These are phyloP conservation scores for Grosmannia huntii DNA, from an alignment of 2,329 filamentous ascomycete species.

Conservation along the genomic window DNA sequence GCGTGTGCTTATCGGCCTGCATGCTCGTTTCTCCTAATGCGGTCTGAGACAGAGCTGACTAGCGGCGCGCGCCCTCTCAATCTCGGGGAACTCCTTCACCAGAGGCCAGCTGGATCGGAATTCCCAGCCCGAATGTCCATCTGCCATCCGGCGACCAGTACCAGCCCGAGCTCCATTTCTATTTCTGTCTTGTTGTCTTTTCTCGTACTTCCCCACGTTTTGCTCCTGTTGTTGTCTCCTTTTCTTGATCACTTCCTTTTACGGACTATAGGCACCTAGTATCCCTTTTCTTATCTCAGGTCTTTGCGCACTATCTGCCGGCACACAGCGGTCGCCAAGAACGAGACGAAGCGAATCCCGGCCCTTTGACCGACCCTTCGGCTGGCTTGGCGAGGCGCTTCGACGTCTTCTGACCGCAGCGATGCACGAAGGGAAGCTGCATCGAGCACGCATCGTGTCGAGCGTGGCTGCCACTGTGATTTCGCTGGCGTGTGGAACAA, in stretches of 20 bases:
- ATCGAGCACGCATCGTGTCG: slow-evolving; percentile 58
- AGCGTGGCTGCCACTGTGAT: slow-evolving; percentile 77
- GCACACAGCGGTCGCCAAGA: background rate
- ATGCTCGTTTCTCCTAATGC: background rate
- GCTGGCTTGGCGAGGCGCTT: background rate
- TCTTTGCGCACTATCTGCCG: background rate
- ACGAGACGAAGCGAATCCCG: background rate
- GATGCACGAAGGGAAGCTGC: slow-evolving; percentile 11
- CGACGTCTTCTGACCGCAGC: background rate
- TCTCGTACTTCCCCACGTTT: too few relatives aligned
- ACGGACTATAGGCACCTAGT: background rate
- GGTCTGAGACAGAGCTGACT: background rate
- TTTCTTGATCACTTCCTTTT: too few relatives aligned
- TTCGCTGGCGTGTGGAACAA: slow-evolving; percentile 82
- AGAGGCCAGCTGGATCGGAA: background rate
- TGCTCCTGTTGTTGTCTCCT: too few relatives aligned
- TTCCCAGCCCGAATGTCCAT: background rate
- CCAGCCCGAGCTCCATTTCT: background rate
- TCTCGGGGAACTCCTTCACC: background rate
- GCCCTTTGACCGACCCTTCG: background rate
- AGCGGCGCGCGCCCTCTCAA: background rate
- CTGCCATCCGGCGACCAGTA: background rate
- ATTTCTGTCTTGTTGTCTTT: background rate
- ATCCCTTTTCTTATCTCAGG: background rate
- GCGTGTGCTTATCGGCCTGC: background rate